Evolutionary conservation across 768 basidiomycete genomes (phyloP).

Genomic region (Gymnopilus junonius): DNA sequence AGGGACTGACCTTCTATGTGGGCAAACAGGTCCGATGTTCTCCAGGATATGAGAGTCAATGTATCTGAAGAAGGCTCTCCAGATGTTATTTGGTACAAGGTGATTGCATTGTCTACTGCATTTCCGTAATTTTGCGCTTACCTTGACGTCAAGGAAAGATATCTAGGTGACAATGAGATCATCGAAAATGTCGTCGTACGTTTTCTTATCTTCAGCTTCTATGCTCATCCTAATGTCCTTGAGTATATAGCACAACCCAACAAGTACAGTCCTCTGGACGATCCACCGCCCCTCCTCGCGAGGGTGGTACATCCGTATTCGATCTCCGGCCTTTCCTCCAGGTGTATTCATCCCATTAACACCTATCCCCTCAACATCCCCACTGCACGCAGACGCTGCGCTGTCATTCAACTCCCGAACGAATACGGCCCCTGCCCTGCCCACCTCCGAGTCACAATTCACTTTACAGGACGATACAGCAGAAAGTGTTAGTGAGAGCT

Average conservation of each 20-base stretch:
- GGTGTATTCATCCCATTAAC: constrained; percentile 58
- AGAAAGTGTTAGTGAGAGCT: neutral
- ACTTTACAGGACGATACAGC: constrained; percentile 13
- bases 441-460: constrained; percentile 10
- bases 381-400: constrained; percentile 54
- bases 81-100: constrained; percentile 77
- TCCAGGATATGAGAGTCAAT: constrained; percentile 70
- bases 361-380: constrained; percentile 51
- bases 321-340: constrained; percentile 72
- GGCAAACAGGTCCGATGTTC: constrained; percentile 68
- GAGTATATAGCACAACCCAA: constrained; percentile 58
- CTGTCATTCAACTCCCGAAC: constrained; percentile 59
- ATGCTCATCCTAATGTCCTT: neutral
- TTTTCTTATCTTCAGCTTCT: constrained; percentile 10
- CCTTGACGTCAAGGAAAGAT: constrained; percentile 61
- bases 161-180: constrained; percentile 74
- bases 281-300: constrained; percentile 76
- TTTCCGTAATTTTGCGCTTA: constrained; percentile 3
- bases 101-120: constrained; percentile 23
- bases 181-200: constrained; percentile 74
- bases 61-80: constrained; percentile 60
- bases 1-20: neutral
- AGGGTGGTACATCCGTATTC: constrained; percentile 85
- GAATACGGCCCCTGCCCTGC: constrained; percentile 30
- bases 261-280: constrained; percentile 68